These are phyloP conservation scores for Luffa aegyptiaca DNA, from an alignment of 306 rosid genomes.

Conservation along the genomic window DNA sequence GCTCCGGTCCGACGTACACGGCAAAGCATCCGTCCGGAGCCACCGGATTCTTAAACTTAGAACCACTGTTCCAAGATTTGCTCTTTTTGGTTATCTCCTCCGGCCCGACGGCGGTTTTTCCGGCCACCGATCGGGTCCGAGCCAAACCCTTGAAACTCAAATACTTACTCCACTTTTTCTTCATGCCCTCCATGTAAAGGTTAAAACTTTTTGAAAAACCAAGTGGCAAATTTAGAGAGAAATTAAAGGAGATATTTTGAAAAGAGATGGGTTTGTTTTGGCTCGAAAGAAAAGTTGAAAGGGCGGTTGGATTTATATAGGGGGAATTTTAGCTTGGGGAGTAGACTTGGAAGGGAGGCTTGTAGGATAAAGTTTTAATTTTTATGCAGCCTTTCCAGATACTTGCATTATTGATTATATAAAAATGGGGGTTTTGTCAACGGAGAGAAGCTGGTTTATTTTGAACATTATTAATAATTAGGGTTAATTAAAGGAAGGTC, in stretches of 20 bases:
- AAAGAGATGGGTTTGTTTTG: background rate
- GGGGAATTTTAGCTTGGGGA: background rate
- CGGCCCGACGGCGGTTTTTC: background rate
- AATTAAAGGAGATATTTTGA: background rate
- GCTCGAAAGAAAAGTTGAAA: background rate
- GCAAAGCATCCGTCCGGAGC: slow-evolving; percentile 32
- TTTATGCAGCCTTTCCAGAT: background rate
- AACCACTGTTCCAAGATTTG: background rate
- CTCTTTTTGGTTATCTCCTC: background rate
- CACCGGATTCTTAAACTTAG: slow-evolving; percentile 9
- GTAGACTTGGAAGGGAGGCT: background rate
- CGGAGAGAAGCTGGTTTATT: background rate
- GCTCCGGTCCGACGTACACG: slow-evolving; percentile 54
- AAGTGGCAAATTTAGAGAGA: background rate
- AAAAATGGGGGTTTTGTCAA: background rate
- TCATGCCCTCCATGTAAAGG: slow-evolving; percentile 8
- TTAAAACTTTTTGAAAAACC: too few species aligned
- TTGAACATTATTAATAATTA: background rate
- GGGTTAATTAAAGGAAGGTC: background rate
- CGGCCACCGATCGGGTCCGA: slow-evolving; percentile 18
- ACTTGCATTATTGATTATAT: background rate
- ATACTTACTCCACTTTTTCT: slow-evolving; percentile 26
- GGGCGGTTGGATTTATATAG: background rate
- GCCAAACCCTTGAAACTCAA: slow-evolving; percentile 27
- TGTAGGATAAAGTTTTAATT: background rate